A percentile compares a stretch with the other conserved stretches of the same genome.
Evolutionary conservation across 2,329 filamentous ascomycete species (phyloP).

Genomic region (Paraphaeosphaeria sporulosa): DNA sequence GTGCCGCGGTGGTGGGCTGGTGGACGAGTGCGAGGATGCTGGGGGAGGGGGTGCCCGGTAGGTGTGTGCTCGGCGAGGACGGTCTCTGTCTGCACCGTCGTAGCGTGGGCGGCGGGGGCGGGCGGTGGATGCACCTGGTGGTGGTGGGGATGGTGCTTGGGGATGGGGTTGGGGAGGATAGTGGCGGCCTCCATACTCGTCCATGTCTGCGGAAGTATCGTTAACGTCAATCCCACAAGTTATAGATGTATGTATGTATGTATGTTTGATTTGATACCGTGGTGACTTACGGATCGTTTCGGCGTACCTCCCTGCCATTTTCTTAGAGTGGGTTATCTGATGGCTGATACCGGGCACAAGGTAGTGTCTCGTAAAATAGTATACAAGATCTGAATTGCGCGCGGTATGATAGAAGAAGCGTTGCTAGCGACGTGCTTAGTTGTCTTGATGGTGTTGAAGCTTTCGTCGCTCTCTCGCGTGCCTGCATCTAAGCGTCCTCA

Average conservation of each 20-base stretch:
- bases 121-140: neutral
- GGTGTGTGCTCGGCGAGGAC: conserved; percentile 12
- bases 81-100: conserved; percentile 13
- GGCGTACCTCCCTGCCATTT: conserved; percentile 14
- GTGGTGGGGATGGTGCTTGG: conserved; percentile 17
- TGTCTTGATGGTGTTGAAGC: neutral
- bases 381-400: neutral
- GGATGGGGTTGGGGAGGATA: conserved; percentile 13
- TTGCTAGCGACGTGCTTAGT: neutral
- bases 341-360: no score
- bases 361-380: no score
- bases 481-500: neutral
- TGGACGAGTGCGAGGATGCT: conserved; percentile 5
- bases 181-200: conserved; percentile 19
- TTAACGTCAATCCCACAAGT: no score
- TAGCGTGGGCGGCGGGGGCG: conserved; percentile 10
- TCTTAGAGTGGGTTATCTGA: neutral
- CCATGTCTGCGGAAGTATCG: conserved; percentile 9
- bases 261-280: no score
- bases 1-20: conserved; percentile 17
- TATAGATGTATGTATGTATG: no score
- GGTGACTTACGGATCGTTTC: conserved; percentile 12
- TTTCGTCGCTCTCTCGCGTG: neutral
- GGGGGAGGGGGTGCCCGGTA: conserved; percentile 8
- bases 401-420: neutral